Conservation (phyloP, 345 rosid species). For the Acer saccharum region DNA sequence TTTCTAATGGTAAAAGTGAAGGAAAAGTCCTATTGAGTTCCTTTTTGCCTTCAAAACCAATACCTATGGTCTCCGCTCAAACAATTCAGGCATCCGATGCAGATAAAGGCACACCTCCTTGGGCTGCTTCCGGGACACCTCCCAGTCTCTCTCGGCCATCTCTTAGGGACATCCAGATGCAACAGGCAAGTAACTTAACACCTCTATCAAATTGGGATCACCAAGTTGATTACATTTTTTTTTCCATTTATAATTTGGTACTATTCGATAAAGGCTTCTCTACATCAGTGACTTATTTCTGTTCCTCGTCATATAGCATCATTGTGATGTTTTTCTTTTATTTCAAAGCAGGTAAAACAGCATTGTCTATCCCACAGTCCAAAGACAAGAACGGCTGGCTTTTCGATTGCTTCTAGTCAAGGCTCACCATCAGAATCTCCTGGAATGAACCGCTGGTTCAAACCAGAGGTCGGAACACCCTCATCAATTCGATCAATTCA, state of each 20-base stretch:
- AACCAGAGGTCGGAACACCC: constrained; percentile 68
- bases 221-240: background rate
- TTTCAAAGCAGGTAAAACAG: constrained; percentile 57
- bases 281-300: background rate
- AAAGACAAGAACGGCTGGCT: constrained; percentile 72
- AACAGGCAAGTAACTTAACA: constrained; percentile 53
- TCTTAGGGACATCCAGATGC: constrained; percentile 92
- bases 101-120: constrained; percentile 81
- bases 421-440: constrained; percentile 88
- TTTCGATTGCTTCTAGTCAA: constrained; percentile 58
- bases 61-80: constrained; percentile 53
- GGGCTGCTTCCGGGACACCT: constrained; percentile 86
- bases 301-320: background rate
- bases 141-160: constrained; percentile 72
- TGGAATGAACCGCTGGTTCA: constrained; percentile 90
- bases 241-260: too few species aligned
- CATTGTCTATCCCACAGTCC: constrained; percentile 68
- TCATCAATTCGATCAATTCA: constrained; percentile 89
- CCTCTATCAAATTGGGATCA: background rate
- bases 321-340: background rate
- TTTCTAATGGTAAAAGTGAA: constrained; percentile 34
- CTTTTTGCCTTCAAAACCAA: constrained; percentile 73
- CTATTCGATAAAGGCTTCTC: background rate
- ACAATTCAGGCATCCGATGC: constrained; percentile 52
- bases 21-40: constrained; percentile 73